Evolutionary conservation across 2,329 filamentous ascomycete genomes (phyloP).

Genomic region (Dryadomyces quercus-mongolicae): DNA sequence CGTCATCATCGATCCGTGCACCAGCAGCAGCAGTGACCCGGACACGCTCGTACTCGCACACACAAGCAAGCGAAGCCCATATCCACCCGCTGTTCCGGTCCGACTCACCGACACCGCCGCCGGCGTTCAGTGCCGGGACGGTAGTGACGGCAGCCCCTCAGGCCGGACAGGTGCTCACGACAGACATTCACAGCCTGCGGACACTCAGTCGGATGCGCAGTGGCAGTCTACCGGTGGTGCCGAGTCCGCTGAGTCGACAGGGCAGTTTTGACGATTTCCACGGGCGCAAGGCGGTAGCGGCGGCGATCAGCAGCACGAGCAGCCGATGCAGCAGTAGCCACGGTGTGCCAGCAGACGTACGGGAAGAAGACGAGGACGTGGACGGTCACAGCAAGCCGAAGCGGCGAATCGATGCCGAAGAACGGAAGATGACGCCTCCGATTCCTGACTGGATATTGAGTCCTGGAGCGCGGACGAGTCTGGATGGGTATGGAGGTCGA

Average conservation of each 20-base stretch:
- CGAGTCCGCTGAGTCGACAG: constrained; percentile 37
- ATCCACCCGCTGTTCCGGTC: constrained; percentile 71
- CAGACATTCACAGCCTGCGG: constrained; percentile 35
- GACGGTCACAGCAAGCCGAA: constrained; percentile 8
- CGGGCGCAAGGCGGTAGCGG: background rate
- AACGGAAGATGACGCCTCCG: constrained; percentile 43
- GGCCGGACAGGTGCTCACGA: constrained; percentile 49
- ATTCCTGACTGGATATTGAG: constrained; percentile 50
- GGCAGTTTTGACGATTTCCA: constrained; percentile 37
- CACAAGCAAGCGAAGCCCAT: constrained; percentile 40
- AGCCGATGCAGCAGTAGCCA: background rate
- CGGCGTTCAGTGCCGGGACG: constrained; percentile 50
- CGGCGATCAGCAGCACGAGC: background rate
- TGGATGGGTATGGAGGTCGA: constrained; percentile 32
- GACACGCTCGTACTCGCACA: constrained; percentile 14
- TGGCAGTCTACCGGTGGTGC: constrained; percentile 35
- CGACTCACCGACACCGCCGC: constrained; percentile 56
- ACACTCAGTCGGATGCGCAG: constrained; percentile 43
- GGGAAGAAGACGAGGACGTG: constrained; percentile 15
- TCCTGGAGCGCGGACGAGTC: constrained; percentile 36
- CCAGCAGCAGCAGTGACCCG: background rate
- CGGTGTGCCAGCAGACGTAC: constrained; percentile 8
- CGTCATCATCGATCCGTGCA: constrained; percentile 14
- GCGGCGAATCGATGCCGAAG: constrained; percentile 13
- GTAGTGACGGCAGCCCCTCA: constrained; percentile 59